These are phyloP conservation scores for Aspergillus latus DNA, from an alignment of 2,329 filamentous ascomycete genomes.

Conservation along the genomic window DNA sequence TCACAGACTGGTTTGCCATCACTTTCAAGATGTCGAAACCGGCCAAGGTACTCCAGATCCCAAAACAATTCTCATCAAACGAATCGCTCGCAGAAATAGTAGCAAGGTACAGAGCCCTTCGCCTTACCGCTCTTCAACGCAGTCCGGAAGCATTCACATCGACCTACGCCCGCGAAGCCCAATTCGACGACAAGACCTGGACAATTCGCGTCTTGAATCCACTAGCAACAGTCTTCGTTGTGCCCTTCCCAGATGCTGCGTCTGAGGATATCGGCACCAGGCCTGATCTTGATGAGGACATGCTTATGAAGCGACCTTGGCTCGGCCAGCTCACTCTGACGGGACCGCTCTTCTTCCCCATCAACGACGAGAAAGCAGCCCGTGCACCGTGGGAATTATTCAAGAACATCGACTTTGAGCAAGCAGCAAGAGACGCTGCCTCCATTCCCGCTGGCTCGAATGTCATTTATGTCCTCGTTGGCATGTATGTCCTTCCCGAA, in stretches of 20 bases:
- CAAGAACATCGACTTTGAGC: background rate
- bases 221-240: background rate
- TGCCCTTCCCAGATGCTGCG: background rate
- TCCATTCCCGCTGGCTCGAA: background rate
- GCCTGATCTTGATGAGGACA: background rate
- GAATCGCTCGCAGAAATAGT: background rate
- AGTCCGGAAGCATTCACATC: background rate
- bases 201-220: background rate
- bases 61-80: background rate
- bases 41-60: background rate
- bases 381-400: background rate
- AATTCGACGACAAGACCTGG: background rate
- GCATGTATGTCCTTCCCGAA: slow-evolving; percentile 1
- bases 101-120: background rate
- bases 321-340: background rate
- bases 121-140: background rate
- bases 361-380: background rate
- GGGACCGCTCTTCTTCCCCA: background rate
- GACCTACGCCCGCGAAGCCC: background rate
- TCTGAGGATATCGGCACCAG: background rate
- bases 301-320: background rate
- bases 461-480: background rate
- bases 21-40: background rate
- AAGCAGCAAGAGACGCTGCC: background rate
- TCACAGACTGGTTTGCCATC: too few species aligned